Percentiles rank a stretch among this genome's conserved stretches.
Conservation (phyloP, 441 rosid species). For the Corymbia calophylla region DNA sequence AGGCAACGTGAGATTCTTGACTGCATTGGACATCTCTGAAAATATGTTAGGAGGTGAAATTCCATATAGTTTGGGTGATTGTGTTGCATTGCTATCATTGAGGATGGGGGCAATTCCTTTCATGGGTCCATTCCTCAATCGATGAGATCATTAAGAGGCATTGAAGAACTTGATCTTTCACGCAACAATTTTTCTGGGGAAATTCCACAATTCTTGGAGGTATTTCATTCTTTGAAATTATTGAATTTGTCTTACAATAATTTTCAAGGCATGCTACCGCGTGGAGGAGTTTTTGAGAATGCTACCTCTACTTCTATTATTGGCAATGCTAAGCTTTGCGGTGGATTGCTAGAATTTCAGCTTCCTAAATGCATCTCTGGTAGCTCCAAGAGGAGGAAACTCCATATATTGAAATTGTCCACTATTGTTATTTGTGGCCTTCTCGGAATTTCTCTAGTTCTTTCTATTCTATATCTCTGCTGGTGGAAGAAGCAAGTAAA, state of each 20-base stretch:
- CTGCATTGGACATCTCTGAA: neutral
- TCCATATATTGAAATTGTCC: neutral
- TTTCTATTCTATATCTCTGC: no score
- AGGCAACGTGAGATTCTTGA: neutral
- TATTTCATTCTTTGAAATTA: no score
- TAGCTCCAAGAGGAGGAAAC: neutral
- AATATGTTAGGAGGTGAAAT: neutral
- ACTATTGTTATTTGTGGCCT: neutral
- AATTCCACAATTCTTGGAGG: neutral
- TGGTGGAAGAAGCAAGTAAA: neutral
- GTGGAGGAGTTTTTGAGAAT: neutral
- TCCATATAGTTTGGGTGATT: neutral
- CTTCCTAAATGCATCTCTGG: neutral
- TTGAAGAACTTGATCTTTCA: neutral
- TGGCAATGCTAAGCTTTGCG: neutral
- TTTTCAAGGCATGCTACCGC: neutral
- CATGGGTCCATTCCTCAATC: neutral
- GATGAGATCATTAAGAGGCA: neutral
- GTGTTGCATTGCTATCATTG: neutral
- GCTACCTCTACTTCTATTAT: neutral
- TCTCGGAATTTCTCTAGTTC: neutral
- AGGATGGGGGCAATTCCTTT: neutral
- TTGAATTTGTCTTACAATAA: neutral
- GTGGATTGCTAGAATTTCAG: neutral
- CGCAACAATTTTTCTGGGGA: neutral